phyloP scores from a whole-genome alignment of 2,329 filamentous ascomycete genomes.

The Thermoascus crustaceus region DNA sequence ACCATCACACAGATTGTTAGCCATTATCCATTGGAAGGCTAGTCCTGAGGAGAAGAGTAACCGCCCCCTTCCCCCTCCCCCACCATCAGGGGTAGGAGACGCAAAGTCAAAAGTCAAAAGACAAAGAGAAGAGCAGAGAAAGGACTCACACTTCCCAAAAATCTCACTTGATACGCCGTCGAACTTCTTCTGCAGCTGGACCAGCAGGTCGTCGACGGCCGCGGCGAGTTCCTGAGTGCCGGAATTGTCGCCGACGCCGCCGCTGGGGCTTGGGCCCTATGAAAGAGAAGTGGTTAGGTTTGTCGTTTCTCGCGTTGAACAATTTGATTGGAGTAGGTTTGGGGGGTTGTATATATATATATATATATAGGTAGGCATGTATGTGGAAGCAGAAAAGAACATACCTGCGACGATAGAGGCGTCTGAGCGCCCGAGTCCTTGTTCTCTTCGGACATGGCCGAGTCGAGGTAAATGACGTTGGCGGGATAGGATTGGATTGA shows the following conservation, averaged over 20 bases:
- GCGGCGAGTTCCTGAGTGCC: slow-evolving; percentile 53
- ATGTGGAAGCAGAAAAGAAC: background rate
- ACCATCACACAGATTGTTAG: slow-evolving; percentile 3
- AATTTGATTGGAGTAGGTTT: too few relatives aligned
- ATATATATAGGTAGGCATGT: too few relatives aligned
- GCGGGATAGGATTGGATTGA: too few relatives aligned
- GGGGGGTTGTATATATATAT: too few relatives aligned
- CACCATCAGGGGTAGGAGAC: too few relatives aligned
- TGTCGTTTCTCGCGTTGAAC: background rate
- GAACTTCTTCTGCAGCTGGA: slow-evolving; percentile 78
- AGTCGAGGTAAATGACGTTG: too few relatives aligned
- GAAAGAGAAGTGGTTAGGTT: background rate
- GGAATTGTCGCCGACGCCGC: too few relatives aligned
- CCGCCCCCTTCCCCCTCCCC: too few relatives aligned
- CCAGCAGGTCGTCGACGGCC: slow-evolving; percentile 79
- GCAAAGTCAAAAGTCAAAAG: background rate
- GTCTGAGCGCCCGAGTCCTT: too few relatives aligned
- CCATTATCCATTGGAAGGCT: slow-evolving; percentile 1
- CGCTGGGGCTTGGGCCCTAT: too few relatives aligned
- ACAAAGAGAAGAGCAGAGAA: background rate
- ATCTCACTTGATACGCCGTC: slow-evolving; percentile 77
- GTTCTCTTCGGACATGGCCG: slow-evolving; percentile 7
- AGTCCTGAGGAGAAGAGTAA: too few relatives aligned
- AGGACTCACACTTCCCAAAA: slow-evolving; percentile 69
- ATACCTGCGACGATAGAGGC: slow-evolving; percentile 14